Percentiles rank a stretch among this genome's conserved stretches.
Evolutionary conservation across 2,329 filamentous ascomycete genomes (phyloP).

Genomic region (Botrytis hyacinthi): DNA sequence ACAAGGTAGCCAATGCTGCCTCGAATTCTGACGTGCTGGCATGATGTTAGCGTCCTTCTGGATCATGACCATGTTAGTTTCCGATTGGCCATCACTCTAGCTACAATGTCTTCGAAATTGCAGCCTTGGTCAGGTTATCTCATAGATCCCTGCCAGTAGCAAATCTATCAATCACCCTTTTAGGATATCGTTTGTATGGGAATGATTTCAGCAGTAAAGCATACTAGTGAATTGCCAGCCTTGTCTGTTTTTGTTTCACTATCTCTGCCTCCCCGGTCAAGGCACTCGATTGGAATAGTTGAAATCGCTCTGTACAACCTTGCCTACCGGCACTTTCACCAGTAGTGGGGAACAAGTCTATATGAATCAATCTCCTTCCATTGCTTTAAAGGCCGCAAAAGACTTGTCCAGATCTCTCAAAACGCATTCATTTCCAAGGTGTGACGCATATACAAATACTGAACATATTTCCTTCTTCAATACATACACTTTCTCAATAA

Average conservation of each 20-base stretch:
- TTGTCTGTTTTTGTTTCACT: constrained; percentile 18
- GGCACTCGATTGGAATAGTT: constrained; percentile 15
- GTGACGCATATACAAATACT: constrained; percentile 9
- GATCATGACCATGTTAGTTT: background rate
- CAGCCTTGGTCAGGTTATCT: constrained; percentile 13
- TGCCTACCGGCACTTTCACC: constrained; percentile 2
- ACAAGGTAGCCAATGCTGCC: constrained; percentile 13
- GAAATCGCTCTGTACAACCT: constrained; percentile 4
- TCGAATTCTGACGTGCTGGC: constrained; percentile 16
- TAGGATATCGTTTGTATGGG: constrained; percentile 4
- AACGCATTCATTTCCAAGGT: background rate
- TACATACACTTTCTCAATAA: background rate
- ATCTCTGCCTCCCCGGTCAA: constrained; percentile 13
- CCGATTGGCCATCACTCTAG: constrained; percentile 10
- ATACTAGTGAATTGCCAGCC: constrained; percentile 7
- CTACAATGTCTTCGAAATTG: constrained; percentile 14
- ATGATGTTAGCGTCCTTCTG: background rate
- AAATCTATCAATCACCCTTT: constrained; percentile 13
- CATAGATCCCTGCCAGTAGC: background rate
- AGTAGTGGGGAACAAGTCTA: constrained; percentile 9
- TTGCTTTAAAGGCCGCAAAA: background rate
- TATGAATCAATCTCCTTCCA: constrained; percentile 16
- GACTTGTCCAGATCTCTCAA: constrained; percentile 12
- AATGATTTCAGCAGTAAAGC: constrained; percentile 1
- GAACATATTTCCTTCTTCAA: constrained; percentile 8